Evolutionary conservation across 2,329 filamentous ascomycete genomes (phyloP).

Genomic region (Fusarium keratoplasticum): DNA sequence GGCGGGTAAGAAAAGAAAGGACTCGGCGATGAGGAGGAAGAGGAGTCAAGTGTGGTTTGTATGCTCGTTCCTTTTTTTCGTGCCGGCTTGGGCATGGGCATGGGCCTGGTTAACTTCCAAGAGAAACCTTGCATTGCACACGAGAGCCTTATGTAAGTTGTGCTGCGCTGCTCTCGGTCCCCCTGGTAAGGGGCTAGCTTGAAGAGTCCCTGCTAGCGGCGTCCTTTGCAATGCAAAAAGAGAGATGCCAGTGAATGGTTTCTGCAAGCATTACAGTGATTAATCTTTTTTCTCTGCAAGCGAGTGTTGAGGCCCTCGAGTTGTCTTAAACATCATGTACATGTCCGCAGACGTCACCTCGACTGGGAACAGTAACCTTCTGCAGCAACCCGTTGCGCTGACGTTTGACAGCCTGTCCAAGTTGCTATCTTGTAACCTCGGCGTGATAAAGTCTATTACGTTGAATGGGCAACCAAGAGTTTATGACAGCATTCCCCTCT

Average conservation of each 20-base stretch:
- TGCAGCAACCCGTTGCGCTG: slow-evolving; percentile 30
- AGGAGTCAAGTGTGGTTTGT: slow-evolving; percentile 10
- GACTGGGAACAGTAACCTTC: slow-evolving; percentile 21
- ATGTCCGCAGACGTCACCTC: slow-evolving; percentile 27
- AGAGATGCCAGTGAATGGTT: not conserved
- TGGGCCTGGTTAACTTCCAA: slow-evolving; percentile 14
- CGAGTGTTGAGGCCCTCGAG: not conserved
- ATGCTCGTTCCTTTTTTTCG: slow-evolving; percentile 39
- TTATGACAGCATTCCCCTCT: slow-evolving; percentile 33
- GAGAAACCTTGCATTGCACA: slow-evolving; percentile 32
- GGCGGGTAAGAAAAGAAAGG: slow-evolving; percentile 38
- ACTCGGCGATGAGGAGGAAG: slow-evolving; percentile 30
- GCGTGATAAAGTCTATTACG: slow-evolving; percentile 15
- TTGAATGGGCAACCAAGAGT: slow-evolving; percentile 18
- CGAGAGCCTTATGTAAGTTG: slow-evolving; percentile 27
- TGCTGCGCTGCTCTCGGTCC: slow-evolving; percentile 14
- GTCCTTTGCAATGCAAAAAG: slow-evolving; percentile 1
- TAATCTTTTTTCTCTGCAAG: not conserved
- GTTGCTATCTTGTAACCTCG: not conserved
- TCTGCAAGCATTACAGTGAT: slow-evolving; percentile 10
- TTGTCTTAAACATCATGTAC: slow-evolving; percentile 13
- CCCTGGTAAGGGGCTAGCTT: slow-evolving; percentile 35
- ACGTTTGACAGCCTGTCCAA: slow-evolving; percentile 29
- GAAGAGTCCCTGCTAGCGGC: slow-evolving; percentile 33
- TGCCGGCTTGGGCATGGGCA: slow-evolving; percentile 14